Evolutionary conservation across 345 rosid species (phyloP).

Genomic region (Xanthoceras sorbifolium): DNA sequence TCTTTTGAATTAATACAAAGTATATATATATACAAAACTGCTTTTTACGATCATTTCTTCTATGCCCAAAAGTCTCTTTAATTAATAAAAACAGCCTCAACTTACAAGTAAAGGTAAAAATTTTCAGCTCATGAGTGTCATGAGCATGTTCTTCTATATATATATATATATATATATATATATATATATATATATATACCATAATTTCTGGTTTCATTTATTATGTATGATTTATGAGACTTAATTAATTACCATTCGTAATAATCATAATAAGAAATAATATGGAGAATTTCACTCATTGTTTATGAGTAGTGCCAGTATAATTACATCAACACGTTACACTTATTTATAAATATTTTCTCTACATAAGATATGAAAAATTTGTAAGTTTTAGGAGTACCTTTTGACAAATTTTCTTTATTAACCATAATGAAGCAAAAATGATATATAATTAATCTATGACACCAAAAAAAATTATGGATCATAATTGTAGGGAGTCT

Average conservation of each 20-base stretch:
- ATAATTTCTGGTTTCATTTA: neutral
- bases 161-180: too few species aligned
- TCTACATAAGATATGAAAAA: too few species aligned
- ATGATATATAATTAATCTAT: too few species aligned
- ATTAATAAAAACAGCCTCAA: neutral
- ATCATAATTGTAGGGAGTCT: too few species aligned
- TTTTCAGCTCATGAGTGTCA: too few species aligned
- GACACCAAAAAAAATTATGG: too few species aligned
- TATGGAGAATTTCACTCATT: neutral
- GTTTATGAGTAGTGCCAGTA: neutral
- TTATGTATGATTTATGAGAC: too few species aligned
- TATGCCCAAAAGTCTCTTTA: constrained; percentile 16
- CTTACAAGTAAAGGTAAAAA: neutral
- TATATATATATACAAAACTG: constrained; percentile 2
- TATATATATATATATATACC: too few species aligned
- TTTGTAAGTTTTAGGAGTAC: too few species aligned
- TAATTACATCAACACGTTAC: neutral
- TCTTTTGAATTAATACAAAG: constrained; percentile 6
- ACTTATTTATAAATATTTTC: too few species aligned
- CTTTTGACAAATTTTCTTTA: too few species aligned
- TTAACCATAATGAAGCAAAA: too few species aligned
- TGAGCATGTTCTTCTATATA: neutral
- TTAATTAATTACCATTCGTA: neutral
- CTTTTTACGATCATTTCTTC: constrained; percentile 2
- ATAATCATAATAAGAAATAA: neutral